These are phyloP conservation scores for Pisolithus microcarpus DNA, from an alignment of 768 basidiomycete species.

Conservation along the genomic window DNA sequence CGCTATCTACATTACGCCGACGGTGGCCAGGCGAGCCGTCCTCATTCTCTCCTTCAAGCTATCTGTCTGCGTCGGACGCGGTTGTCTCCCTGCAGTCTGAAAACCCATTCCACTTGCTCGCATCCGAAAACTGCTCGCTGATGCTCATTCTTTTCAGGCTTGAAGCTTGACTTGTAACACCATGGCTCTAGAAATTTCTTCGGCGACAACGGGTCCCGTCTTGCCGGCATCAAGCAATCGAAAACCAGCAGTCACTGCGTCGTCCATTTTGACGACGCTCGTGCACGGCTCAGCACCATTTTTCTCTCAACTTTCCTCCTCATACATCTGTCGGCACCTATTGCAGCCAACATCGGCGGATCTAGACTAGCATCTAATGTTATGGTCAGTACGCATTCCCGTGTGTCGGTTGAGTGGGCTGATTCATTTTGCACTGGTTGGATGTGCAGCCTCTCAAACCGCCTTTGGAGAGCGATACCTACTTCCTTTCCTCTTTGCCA, in stretches of 20 bases:
- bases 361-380: slow-evolving; percentile 58
- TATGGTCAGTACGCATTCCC: slow-evolving; percentile 47
- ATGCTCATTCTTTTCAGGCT: too few relatives aligned
- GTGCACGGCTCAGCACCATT: slow-evolving; percentile 65
- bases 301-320: slow-evolving; percentile 68
- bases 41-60: too few relatives aligned
- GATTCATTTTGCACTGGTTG: too few relatives aligned
- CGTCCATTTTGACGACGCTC: slow-evolving; percentile 43
- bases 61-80: too few relatives aligned
- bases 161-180: too few relatives aligned
- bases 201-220: too few relatives aligned
- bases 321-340: slow-evolving; percentile 72
- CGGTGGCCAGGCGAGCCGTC: too few relatives aligned
- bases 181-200: too few relatives aligned
- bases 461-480: slow-evolving; percentile 59
- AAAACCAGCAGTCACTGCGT: background rate
- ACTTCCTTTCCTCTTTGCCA: slow-evolving; percentile 53
- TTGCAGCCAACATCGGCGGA: slow-evolving; percentile 64
- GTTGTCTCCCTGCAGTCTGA: too few relatives aligned
- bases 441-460: slow-evolving; percentile 64
- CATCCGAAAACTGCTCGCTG: background rate
- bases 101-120: too few relatives aligned
- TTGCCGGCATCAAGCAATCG: background rate
- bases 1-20: too few relatives aligned
- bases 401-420: background rate